phyloP scores from a whole-genome alignment of 768 basidiomycete genomes.

The Lactarius indigo region DNA sequence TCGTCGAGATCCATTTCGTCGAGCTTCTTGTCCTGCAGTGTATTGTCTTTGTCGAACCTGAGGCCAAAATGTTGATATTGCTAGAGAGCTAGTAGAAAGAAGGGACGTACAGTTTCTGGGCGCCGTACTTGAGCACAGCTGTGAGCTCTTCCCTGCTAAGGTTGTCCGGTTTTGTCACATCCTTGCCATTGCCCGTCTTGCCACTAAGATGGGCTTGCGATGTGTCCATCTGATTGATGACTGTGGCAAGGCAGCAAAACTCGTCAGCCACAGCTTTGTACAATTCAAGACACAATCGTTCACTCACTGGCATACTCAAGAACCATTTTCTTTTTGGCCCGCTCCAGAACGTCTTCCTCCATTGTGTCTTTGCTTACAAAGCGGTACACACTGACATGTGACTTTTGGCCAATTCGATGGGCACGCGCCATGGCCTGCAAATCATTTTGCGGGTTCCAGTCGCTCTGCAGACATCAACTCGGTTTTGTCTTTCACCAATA shows the following conservation, averaged over 20 bases:
- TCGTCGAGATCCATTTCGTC: conserved; percentile 99
- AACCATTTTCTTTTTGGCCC: conserved; percentile 99
- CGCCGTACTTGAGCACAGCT: conserved; percentile 97
- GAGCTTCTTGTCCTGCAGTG: conserved; percentile 88
- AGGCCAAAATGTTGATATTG: conserved; percentile 22
- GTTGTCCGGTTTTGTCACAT: conserved; percentile 72
- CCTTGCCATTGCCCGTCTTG: conserved; percentile 58
- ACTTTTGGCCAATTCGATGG: conserved; percentile 98
- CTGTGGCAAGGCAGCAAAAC: conserved; percentile 38
- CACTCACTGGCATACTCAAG: conserved; percentile 96
- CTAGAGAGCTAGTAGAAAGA: conserved; percentile 6
- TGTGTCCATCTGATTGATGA: conserved; percentile 99
- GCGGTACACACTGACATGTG: conserved; percentile 96
- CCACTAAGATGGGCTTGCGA: conserved; percentile 93
- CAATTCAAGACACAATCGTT: conserved; percentile 7
- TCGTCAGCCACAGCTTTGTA: neutral
- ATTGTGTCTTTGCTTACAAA: conserved; percentile 99
- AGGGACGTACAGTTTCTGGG: conserved; percentile 83
- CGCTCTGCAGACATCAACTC: conserved; percentile 56
- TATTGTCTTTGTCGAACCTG: conserved; percentile 97
- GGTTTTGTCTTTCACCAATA: conserved; percentile 12
- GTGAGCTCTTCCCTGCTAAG: conserved; percentile 95
- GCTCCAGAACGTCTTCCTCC: conserved; percentile 97
- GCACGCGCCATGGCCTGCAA: conserved; percentile 99
- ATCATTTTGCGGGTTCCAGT: conserved; percentile 99